A percentile compares a stretch with the other conserved stretches of the same genome.
phyloP scores from a whole-genome alignment of 805 yeast species.

The Saturnispora galanensis region DNA sequence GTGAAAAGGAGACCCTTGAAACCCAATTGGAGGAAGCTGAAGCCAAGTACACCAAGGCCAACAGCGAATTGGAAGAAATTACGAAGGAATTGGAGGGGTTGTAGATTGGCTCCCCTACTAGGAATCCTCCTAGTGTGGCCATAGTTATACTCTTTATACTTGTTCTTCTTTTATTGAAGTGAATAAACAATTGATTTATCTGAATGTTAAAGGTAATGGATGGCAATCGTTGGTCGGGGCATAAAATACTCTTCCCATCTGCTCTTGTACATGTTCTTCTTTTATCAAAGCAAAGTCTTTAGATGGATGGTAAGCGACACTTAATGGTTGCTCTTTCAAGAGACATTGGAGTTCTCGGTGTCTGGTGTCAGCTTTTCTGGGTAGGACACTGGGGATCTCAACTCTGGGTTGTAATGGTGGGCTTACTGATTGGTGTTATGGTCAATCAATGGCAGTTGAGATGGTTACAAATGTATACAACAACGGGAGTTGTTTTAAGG shows the following conservation, averaged over 20 bases:
- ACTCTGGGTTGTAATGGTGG: slow-evolving; percentile 5
- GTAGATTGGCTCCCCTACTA: slow-evolving; percentile 20
- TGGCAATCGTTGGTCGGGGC: too few species aligned
- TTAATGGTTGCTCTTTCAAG: neutral
- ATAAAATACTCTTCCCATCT: too few species aligned
- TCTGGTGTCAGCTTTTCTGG: slow-evolving; percentile 5
- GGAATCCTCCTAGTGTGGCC: neutral
- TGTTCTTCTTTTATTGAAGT: neutral
- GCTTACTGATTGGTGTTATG: slow-evolving; percentile 3
- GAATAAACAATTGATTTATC: too few species aligned
- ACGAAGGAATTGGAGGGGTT: slow-evolving; percentile 86
- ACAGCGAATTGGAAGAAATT: slow-evolving; percentile 93
- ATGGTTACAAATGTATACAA: slow-evolving; percentile 2
- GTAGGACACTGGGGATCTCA: slow-evolving; percentile 2
- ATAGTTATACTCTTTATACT: neutral
- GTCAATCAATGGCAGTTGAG: slow-evolving; percentile 5
- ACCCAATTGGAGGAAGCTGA: slow-evolving; percentile 81
- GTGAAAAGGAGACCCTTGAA: slow-evolving; percentile 88
- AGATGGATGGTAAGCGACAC: neutral
- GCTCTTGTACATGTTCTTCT: neutral
- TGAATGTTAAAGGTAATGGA: too few species aligned
- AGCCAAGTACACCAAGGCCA: slow-evolving; percentile 71
- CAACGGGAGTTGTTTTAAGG: slow-evolving; percentile 2
- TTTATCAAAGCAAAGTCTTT: neutral
- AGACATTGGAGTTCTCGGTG: slow-evolving; percentile 4